Evolutionary conservation across 2,329 filamentous ascomycete species (phyloP).

Genomic region (Pyrenophora tritici-repentis): DNA sequence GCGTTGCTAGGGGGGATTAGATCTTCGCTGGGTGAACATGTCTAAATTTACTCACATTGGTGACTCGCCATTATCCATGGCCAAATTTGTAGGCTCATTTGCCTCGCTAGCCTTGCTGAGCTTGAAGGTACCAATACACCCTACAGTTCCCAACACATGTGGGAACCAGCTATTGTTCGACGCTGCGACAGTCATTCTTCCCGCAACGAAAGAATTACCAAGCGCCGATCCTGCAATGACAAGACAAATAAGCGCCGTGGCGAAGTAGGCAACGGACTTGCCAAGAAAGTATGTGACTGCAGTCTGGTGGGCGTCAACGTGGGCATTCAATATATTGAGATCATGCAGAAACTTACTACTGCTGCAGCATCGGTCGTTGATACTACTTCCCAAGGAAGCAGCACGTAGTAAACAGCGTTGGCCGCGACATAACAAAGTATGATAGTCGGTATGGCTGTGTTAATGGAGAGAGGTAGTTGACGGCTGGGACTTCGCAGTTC

Average conservation of each 20-base stretch:
- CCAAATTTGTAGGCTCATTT: constrained; percentile 22
- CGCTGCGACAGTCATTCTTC: constrained; percentile 67
- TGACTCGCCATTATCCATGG: constrained; percentile 42
- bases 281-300: constrained; percentile 57
- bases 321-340: neutral
- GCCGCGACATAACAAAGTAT: constrained; percentile 64
- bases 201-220: constrained; percentile 67
- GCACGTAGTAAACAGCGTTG: constrained; percentile 66
- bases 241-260: constrained; percentile 61
- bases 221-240: constrained; percentile 66
- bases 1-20: constrained; percentile 32
- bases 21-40: neutral
- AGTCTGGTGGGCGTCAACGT: constrained; percentile 21
- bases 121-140: constrained; percentile 36
- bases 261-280: constrained; percentile 58
- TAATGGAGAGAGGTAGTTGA: constrained; percentile 65
- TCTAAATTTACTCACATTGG: constrained; percentile 34
- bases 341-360: constrained; percentile 54
- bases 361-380: constrained; percentile 67
- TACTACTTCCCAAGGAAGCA: constrained; percentile 64
- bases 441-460: constrained; percentile 65
- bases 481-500: constrained; percentile 41
- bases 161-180: constrained; percentile 45
- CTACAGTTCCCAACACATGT: constrained; percentile 32
- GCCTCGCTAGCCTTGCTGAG: constrained; percentile 17